Conservation (phyloP, 768 basidiomycete species). For the Hericium rajendrae region DNA sequence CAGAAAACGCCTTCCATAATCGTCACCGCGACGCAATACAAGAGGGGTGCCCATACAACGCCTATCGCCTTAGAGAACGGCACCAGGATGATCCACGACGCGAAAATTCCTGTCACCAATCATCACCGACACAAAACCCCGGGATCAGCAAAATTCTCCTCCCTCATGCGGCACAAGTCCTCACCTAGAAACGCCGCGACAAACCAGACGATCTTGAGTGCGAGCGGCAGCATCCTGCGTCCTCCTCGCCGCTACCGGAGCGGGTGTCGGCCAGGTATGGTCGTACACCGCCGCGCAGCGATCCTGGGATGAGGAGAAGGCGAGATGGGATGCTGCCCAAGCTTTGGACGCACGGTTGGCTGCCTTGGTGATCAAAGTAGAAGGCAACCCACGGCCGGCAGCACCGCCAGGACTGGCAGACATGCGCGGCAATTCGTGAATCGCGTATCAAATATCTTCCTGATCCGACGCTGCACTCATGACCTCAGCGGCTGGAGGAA, state of each 20-base stretch:
- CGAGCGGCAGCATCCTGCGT: slow-evolving; percentile 6
- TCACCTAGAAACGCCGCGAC: slow-evolving; percentile 5
- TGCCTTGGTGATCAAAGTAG: not conserved
- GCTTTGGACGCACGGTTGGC: not conserved
- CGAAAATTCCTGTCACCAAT: slow-evolving; percentile 2
- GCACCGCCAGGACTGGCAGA: not conserved
- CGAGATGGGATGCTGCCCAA: no score
- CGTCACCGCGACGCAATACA: slow-evolving; percentile 42
- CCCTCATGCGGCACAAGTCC: not conserved
- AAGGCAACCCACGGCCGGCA: not conserved
- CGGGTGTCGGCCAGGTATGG: not conserved
- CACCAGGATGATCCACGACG: slow-evolving; percentile 32
- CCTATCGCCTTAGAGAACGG: slow-evolving; percentile 35
- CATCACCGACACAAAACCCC: not conserved
- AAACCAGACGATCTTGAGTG: slow-evolving; percentile 13
- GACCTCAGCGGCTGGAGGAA: not conserved
- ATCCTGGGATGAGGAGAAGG: no score
- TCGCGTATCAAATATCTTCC: not conserved
- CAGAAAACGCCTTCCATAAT: slow-evolving; percentile 48
- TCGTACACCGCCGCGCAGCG: not conserved
- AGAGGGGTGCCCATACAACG: slow-evolving; percentile 37
- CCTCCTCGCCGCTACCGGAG: not conserved
- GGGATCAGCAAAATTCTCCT: not conserved
- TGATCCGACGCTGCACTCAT: not conserved
- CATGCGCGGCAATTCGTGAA: not conserved